phyloP scores from a whole-genome alignment of 164 flowering plant genomes.

The Vitis cinerea region DNA sequence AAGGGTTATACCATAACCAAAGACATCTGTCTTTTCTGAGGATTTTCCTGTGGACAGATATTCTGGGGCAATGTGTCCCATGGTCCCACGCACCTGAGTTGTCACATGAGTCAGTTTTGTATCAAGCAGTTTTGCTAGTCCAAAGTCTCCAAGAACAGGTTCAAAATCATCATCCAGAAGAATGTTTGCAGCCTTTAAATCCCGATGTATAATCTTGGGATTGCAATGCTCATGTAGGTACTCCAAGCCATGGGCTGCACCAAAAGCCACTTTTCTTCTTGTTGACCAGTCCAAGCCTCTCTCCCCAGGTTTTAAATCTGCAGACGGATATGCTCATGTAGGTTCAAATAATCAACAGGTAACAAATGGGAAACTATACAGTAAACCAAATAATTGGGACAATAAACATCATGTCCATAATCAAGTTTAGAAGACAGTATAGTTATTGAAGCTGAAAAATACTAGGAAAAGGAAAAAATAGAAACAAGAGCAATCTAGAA shows the following conservation, averaged over 20 bases:
- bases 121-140: slow-evolving; percentile 57
- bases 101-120: slow-evolving; percentile 55
- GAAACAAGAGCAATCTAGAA: too few species aligned
- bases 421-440: neutral
- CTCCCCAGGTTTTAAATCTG: slow-evolving; percentile 59
- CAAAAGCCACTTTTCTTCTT: slow-evolving; percentile 53
- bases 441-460: too few species aligned
- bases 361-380: neutral
- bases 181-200: slow-evolving; percentile 64
- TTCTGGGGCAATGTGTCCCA: slow-evolving; percentile 72
- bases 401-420: neutral
- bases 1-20: slow-evolving; percentile 61
- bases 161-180: slow-evolving; percentile 57
- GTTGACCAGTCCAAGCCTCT: slow-evolving; percentile 57
- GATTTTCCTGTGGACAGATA: slow-evolving; percentile 62
- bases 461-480: too few species aligned
- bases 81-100: slow-evolving; percentile 67
- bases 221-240: slow-evolving; percentile 58
- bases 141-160: slow-evolving; percentile 65
- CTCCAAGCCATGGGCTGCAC: slow-evolving; percentile 60
- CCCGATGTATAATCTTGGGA: slow-evolving; percentile 65
- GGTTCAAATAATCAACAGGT: neutral
- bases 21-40: slow-evolving; percentile 62
- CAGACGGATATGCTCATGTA: too few species aligned
- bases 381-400: too few species aligned